phyloP scores from a whole-genome alignment of 2,329 filamentous ascomycete genomes.

The Pyrenochaeta sp. region DNA sequence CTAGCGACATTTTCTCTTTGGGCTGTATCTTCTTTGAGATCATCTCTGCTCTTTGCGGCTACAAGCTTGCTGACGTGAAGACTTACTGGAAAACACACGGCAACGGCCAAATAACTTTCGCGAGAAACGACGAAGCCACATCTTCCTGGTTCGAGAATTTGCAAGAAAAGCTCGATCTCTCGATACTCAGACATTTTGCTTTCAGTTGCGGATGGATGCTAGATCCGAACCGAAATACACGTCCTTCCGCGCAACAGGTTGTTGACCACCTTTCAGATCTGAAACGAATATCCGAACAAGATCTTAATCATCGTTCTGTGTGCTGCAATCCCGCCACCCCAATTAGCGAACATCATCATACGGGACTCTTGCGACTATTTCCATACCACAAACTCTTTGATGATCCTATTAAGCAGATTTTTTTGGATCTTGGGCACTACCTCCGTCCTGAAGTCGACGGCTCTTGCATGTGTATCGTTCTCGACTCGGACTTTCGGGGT shows the following conservation, averaged over 20 bases:
- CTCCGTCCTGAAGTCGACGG: too few species aligned
- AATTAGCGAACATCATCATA: not conserved
- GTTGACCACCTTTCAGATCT: conserved; percentile 4
- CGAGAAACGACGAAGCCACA: conserved; percentile 15
- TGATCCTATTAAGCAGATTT: too few species aligned
- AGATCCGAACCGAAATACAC: not conserved
- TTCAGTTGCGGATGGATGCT: conserved; percentile 5
- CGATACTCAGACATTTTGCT: not conserved
- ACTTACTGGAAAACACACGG: conserved; percentile 16
- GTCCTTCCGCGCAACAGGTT: conserved; percentile 8
- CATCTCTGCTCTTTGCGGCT: conserved; percentile 12
- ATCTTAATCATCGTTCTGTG: not conserved
- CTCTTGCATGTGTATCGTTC: too few species aligned
- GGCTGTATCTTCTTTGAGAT: conserved; percentile 26
- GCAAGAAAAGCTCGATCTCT: not conserved
- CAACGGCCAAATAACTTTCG: conserved; percentile 16
- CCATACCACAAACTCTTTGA: too few species aligned
- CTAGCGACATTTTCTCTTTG: conserved; percentile 22
- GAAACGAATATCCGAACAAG: not conserved
- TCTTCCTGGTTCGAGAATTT: conserved; percentile 1
- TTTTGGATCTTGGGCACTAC: too few species aligned
- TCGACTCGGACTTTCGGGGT: too few species aligned
- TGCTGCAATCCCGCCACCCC: not conserved
- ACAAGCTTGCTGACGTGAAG: conserved; percentile 4
- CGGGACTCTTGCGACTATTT: too few species aligned